Percentiles rank a stretch among this genome's conserved stretches.
These are phyloP conservation scores for Talaromyces sp. DNA, from an alignment of 2,329 filamentous ascomycete genomes.

Conservation along the genomic window DNA sequence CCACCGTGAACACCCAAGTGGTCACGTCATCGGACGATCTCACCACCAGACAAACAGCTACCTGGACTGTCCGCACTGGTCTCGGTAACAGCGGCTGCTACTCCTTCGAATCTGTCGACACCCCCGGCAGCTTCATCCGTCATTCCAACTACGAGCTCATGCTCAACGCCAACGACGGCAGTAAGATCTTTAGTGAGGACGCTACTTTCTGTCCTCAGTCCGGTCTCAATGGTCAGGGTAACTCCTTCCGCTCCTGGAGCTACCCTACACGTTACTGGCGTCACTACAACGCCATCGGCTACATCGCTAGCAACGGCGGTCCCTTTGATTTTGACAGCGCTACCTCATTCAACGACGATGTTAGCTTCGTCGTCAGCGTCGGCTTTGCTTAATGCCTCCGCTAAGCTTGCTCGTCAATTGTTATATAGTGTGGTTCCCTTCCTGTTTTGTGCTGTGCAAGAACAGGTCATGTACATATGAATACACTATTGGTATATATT, in stretches of 20 bases:
- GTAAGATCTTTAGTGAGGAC: conserved; percentile 58
- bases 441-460: neutral
- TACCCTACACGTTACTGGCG: conserved; percentile 60
- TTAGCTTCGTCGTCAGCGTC: conserved; percentile 48
- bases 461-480: neutral
- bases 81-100: conserved; percentile 57
- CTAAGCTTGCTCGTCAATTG: neutral
- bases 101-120: conserved; percentile 61
- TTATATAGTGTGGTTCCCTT: neutral
- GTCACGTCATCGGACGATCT: conserved; percentile 52
- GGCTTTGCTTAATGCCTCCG: conserved; percentile 41
- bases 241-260: conserved; percentile 56
- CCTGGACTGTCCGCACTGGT: conserved; percentile 54
- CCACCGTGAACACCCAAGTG: conserved; percentile 54
- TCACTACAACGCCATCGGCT: conserved; percentile 50
- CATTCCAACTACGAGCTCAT: conserved; percentile 54
- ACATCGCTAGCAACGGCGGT: conserved; percentile 55
- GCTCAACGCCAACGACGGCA: conserved; percentile 52
- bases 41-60: conserved; percentile 51
- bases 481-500: neutral
- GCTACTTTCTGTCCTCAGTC: conserved; percentile 60
- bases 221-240: conserved; percentile 52
- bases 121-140: conserved; percentile 57
- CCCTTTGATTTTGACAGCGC: conserved; percentile 54
- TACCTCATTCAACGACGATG: conserved; percentile 53